Evolutionary conservation across 2,329 filamentous ascomycete species (phyloP), one percentile per base, ranked within the genome.

Genomic region (Ophiostoma pallidulum): DNA sequence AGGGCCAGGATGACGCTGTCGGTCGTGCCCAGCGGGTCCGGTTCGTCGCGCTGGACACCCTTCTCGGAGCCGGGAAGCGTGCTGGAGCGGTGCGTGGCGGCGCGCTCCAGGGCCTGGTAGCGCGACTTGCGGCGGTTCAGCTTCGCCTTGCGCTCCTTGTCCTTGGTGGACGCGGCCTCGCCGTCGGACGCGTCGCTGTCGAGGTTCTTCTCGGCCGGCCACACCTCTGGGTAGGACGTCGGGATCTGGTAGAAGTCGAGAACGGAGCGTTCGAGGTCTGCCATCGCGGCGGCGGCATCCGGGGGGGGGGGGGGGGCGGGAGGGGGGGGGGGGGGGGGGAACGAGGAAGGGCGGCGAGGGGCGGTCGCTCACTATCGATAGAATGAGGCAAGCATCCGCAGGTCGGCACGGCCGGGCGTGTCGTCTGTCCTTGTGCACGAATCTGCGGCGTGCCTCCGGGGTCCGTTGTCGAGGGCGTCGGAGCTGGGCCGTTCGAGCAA

Each of bases 181-280:
- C 77, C 78, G 40, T 82, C 84, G 18, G 77, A 82, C 40, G 84
- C 81, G 59, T 77, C 80, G 31, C 33, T 44, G 32, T 49, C 43
- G 48, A 82, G 76, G 60, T 91, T 82, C 62, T 88, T 82, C 58
- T 94, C 85, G 41, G 80, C 72, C 1, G 91, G 91, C 91, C 91
- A 97, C 72, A 86, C 80, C 31, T 78, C 77, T 2, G 91, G 91
- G 63, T 80, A 90, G 18, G 86, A 73, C 13, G 75, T 86, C 36
- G 83, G 75, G 41, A 97, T 77, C 64, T 89, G 86, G 70, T 97
- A 97, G 68, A 94, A 89, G 57, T 89, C 89, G 58, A 92, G 79
- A 47, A 97, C 78, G 39, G 77, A 80, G 52, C 82, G 74, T 60
- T 92, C 84, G 58, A 82, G 77, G 60, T 92, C 86, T 53, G 80